Percentiles rank a stretch among this genome's conserved stretches.
These are phyloP conservation scores for Hemileccinum rubropunctum DNA, from an alignment of 768 basidiomycete species.

Conservation along the genomic window DNA sequence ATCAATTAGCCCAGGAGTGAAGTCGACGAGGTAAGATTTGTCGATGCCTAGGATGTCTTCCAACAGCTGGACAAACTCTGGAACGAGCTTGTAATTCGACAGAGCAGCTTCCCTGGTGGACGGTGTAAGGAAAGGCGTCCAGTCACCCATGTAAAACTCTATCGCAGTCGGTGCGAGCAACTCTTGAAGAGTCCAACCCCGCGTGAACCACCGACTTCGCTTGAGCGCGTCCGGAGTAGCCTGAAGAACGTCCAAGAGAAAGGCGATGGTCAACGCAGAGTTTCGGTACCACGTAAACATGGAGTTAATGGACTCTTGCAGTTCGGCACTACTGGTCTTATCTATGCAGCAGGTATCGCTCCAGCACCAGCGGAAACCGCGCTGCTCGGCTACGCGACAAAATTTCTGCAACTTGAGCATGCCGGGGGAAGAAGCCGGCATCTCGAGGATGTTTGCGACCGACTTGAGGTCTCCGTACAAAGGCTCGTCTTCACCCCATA, in stretches of 20 bases:
- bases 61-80: conserved; percentile 17
- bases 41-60: conserved; percentile 19
- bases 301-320: conserved; percentile 31
- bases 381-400: conserved; percentile 18
- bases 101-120: not conserved
- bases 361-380: conserved; percentile 26
- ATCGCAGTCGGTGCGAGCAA: conserved; percentile 25
- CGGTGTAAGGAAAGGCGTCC: conserved; percentile 16
- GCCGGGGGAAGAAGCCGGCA: conserved; percentile 15
- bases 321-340: conserved; percentile 28
- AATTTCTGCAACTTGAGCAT: conserved; percentile 20
- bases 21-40: conserved; percentile 16
- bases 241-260: conserved; percentile 22
- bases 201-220: conserved; percentile 24
- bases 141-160: conserved; percentile 25
- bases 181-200: conserved; percentile 31
- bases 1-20: conserved; percentile 24
- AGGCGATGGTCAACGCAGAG: conserved; percentile 30
- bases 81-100: conserved; percentile 23
- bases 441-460: conserved; percentile 16
- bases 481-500: conserved; percentile 28
- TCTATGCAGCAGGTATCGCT: conserved; percentile 32
- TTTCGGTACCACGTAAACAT: conserved; percentile 34
- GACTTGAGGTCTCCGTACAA: conserved; percentile 18
- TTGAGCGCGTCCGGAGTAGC: conserved; percentile 12